Base-by-base conservation (phyloP, 106 monocot genomes). In the Platanthera guangdongensis region DNA sequence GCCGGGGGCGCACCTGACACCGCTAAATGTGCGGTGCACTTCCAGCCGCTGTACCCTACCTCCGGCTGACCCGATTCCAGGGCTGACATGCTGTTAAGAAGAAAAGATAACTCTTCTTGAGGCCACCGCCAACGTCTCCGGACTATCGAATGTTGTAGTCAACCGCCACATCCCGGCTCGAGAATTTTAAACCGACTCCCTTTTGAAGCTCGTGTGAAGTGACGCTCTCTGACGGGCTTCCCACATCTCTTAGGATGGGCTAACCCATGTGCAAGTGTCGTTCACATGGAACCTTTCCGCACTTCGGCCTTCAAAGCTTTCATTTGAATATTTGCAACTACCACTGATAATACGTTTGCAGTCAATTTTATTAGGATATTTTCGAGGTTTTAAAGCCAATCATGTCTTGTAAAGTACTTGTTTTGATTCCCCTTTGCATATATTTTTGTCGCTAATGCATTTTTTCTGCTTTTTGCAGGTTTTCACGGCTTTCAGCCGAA, bases 121-220 rank as follows among this genome's bases (percentile, higher is more conserved):
- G 80, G 75, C 74, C 67, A 25, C 52, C 18, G 45, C 52, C 81
- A n/a, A 46, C 54, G 64, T 81, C 81, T 75, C 53, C 25, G 2
- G 47, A 46, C 68, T 76, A 52, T 52, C 54, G 68, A 48, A 81
- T 68, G 52, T 81, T 69, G 15, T 52, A 50, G 16, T 75, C 60
- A 8, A 18, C 39, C 51, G 13, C 81, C 77, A 81, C 77, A n/a
- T 85, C 84, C 51, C 32, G 48, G 77, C 73, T 69, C 65, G 5
- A 64, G 73, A 85, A 78, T 80, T 68, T 81, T 81, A 74, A 74
- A 81, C 79, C 16, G 81, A 79, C 78, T 78, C 81, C 78, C 70
- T 78, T 85, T 85, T 49, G 75, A 60, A 75, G 78, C 68, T 52
- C 75, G 48, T 54, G 39, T 68, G 18, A 39, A 45, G 46, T 16